phyloP scores from a whole-genome alignment of 2,329 filamentous ascomycete species.

The Aspergillus uvarum region DNA sequence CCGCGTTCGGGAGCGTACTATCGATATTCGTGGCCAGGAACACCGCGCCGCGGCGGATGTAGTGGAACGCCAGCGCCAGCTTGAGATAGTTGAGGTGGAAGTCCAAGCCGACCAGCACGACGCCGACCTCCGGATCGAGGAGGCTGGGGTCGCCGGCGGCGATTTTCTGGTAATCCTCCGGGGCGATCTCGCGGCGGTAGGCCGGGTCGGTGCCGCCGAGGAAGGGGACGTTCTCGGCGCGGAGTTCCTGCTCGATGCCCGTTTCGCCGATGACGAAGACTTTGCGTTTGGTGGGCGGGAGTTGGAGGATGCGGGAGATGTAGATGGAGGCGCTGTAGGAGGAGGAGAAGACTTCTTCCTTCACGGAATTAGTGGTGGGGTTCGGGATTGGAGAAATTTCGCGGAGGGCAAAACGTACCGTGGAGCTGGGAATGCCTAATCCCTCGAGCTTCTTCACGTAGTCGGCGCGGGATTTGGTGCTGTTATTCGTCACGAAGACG shows the following conservation, averaged over 20 bases:
- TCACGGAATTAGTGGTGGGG: slow-evolving; percentile 8
- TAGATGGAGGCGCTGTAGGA: slow-evolving; percentile 95
- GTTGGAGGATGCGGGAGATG: slow-evolving; percentile 85
- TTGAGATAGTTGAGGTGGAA: slow-evolving; percentile 97
- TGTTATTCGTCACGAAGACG: slow-evolving; percentile 98
- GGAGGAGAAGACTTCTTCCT: slow-evolving; percentile 94
- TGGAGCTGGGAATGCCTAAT: slow-evolving; percentile 74
- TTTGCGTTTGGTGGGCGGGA: slow-evolving; percentile 78
- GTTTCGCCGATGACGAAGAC: slow-evolving; percentile 91
- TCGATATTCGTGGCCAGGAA: slow-evolving; percentile 95
- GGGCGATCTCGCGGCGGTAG: slow-evolving; percentile 73
- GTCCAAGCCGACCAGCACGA: slow-evolving; percentile 87
- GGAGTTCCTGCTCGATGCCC: slow-evolving; percentile 86
- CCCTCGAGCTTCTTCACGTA: slow-evolving; percentile 87
- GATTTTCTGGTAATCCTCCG: slow-evolving; percentile 76
- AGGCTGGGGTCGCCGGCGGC: slow-evolving; percentile 67
- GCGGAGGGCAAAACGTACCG: slow-evolving; percentile 44
- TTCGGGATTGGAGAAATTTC: neutral
- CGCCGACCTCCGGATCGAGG: slow-evolving; percentile 83
- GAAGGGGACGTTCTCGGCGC: slow-evolving; percentile 72
- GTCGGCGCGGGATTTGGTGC: slow-evolving; percentile 88
- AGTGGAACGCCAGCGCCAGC: slow-evolving; percentile 78
- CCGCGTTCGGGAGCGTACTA: slow-evolving; percentile 78
- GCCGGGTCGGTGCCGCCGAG: slow-evolving; percentile 83
- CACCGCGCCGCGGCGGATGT: slow-evolving; percentile 73